Conservation (phyloP, 2,329 filamentous ascomycete genomes). For the Thermomyces lanuginosus region DNA sequence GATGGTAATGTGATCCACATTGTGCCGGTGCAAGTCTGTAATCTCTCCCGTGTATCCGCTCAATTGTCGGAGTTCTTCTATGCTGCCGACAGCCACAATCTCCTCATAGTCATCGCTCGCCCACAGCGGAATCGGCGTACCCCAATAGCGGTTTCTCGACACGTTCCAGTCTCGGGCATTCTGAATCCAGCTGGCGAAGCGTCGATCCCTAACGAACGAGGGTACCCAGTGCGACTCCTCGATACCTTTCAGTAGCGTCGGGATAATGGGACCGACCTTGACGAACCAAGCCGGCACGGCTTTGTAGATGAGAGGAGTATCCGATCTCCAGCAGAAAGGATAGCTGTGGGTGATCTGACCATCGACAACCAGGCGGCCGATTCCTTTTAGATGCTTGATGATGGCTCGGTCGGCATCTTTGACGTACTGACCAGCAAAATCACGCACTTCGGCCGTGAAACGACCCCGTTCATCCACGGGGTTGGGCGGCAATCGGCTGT, state of each 20-base stretch:
- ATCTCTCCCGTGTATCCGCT: constrained; percentile 76
- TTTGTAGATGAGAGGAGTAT: constrained; percentile 82
- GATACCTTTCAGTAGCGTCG: constrained; percentile 79
- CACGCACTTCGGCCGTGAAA: constrained; percentile 59
- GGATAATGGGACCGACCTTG: constrained; percentile 66
- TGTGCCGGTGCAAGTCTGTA: constrained; percentile 76
- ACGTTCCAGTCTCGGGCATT: constrained; percentile 94
- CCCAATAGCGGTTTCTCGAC: constrained; percentile 87
- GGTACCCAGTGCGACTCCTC: constrained; percentile 86
- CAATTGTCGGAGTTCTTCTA: constrained; percentile 66
- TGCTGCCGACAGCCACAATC: constrained; percentile 68
- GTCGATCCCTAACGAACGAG: constrained; percentile 72
- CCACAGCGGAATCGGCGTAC: constrained; percentile 83
- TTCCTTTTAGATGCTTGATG: constrained; percentile 69
- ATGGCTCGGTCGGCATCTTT: constrained; percentile 88
- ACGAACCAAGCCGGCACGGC: constrained; percentile 94
- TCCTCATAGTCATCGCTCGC: constrained; percentile 79
- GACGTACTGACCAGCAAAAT: constrained; percentile 77
- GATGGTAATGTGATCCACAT: constrained; percentile 87
- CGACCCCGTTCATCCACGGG: constrained; percentile 73
- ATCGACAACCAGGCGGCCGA: constrained; percentile 63
- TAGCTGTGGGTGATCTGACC: constrained; percentile 83
- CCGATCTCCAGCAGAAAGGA: constrained; percentile 87
- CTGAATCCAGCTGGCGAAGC: constrained; percentile 80
- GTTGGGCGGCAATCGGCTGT: constrained; percentile 66